These are phyloP conservation scores for Adansonia gregorii DNA, from an alignment of 441 rosid species.

Conservation along the genomic window DNA sequence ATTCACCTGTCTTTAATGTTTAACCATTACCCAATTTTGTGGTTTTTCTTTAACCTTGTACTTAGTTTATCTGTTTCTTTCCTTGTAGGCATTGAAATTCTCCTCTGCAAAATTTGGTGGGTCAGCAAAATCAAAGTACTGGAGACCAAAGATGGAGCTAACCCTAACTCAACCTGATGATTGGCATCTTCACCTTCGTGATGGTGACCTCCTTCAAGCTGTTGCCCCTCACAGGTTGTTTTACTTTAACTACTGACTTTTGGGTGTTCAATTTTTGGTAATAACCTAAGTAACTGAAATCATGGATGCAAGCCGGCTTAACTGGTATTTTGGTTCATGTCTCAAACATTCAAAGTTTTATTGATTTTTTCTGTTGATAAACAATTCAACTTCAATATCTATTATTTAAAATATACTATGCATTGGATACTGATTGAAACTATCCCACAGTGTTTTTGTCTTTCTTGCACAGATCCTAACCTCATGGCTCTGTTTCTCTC, in stretches of 20 bases:
- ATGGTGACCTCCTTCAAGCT: constrained; percentile 69
- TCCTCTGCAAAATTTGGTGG: neutral
- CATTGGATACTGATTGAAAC: neutral
- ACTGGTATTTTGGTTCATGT: neutral
- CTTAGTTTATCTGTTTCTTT: neutral
- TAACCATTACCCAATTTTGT: neutral
- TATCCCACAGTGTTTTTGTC: neutral
- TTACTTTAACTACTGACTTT: constrained; percentile 11
- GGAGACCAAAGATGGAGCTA: constrained; percentile 62
- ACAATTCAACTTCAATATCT: neutral
- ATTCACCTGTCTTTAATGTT: neutral
- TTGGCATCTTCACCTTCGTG: constrained; percentile 96
- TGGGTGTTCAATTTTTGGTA: neutral
- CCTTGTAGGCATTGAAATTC: constrained; percentile 21
- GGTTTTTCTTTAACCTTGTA: neutral
- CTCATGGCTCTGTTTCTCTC: neutral
- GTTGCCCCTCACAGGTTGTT: constrained; percentile 70
- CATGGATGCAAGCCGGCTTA: neutral
- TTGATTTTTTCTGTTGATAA: neutral
- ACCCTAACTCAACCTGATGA: constrained; percentile 77
- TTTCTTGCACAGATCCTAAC: neutral
- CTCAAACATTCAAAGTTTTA: no score
- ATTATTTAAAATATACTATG: neutral
- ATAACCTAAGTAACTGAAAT: neutral
- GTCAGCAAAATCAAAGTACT: constrained; percentile 28